Conservation (phyloP, 108 stramenopile species). For the Asterionellopsis glacialis region DNA sequence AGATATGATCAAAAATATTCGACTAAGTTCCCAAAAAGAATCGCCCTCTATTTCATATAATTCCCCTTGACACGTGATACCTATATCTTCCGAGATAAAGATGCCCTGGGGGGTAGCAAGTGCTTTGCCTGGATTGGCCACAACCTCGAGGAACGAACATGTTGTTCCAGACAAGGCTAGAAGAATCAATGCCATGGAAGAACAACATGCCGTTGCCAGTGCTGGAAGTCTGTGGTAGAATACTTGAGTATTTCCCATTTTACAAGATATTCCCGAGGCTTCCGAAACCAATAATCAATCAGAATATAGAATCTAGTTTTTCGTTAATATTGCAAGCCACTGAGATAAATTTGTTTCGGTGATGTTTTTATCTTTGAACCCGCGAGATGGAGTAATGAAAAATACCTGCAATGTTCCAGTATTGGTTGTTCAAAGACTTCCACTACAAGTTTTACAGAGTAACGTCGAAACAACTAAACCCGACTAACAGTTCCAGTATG, state of each 20-base stretch:
- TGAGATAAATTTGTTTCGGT: too few relatives aligned
- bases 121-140: constrained; percentile 11
- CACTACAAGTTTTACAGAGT: too few relatives aligned
- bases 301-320: too few relatives aligned
- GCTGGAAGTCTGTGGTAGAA: constrained; percentile 24
- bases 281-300: too few relatives aligned
- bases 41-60: constrained; percentile 18
- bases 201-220: constrained; percentile 12
- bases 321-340: too few relatives aligned
- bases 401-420: too few relatives aligned
- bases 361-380: too few relatives aligned
- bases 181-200: constrained; percentile 17
- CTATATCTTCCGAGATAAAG: neutral
- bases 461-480: too few relatives aligned
- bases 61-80: constrained; percentile 2
- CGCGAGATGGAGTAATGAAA: too few relatives aligned
- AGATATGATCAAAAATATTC: constrained; percentile 21
- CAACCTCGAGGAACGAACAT: constrained; percentile 28
- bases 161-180: constrained; percentile 9
- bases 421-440: too few relatives aligned
- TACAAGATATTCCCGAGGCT: too few relatives aligned
- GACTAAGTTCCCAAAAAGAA: constrained; percentile 23
- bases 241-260: constrained; percentile 11
- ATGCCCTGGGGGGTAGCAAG: neutral
- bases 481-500: too few relatives aligned